Evolutionary conservation across 2,329 filamentous ascomycete genomes (phyloP), one percentile per base, ranked within the genome.

Genomic region (Epichloe elymi): DNA sequence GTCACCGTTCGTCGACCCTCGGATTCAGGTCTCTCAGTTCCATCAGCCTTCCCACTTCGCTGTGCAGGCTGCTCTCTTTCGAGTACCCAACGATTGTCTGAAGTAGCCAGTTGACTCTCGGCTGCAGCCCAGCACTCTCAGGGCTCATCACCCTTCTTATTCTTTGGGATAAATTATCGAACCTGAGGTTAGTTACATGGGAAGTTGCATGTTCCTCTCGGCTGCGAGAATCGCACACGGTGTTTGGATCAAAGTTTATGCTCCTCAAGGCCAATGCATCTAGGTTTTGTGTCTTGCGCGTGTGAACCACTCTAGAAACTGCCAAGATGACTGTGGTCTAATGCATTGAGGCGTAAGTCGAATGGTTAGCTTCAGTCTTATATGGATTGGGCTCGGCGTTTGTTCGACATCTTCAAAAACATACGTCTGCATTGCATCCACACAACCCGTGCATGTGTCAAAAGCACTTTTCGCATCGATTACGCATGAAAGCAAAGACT

Each of bases 21-120:
- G 56, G 59, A 57, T 59, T 61, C 58, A 49, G 54, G 55, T 57
- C 51, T 56, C 55, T 64, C 60, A 66, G 61, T 55, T 43, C 51
- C 55, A 52, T 53, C 52, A 57, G 53, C 55, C 52, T 58, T 56
- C 57, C 59, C 58, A 60, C 59, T 57, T 55, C 54, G 54, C 57
- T 47, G 58, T 54, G 56, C 52, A 55, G 61, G 60, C 56, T 55
- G 49, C 50, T 58, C 53, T 62, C 53, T 57, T 6, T 50, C 50
- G 51, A 51, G 41, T 41, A 51, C 15, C 23, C 35, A 36, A 43
- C 48, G 40, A 20, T 49, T 26, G 42, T 47, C 40, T 54, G 46
- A 43, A 37, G 52, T 51, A 49, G 46, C 52, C 52, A 53, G 52
- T 53, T 53, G 26, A 45, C 52, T 53, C 52, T 53, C 37, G 52